A percentile compares a stretch with the other conserved stretches of the same genome.
phyloP scores from a whole-genome alignment of 768 basidiomycete species.

The Boletus pseudopeckii region DNA sequence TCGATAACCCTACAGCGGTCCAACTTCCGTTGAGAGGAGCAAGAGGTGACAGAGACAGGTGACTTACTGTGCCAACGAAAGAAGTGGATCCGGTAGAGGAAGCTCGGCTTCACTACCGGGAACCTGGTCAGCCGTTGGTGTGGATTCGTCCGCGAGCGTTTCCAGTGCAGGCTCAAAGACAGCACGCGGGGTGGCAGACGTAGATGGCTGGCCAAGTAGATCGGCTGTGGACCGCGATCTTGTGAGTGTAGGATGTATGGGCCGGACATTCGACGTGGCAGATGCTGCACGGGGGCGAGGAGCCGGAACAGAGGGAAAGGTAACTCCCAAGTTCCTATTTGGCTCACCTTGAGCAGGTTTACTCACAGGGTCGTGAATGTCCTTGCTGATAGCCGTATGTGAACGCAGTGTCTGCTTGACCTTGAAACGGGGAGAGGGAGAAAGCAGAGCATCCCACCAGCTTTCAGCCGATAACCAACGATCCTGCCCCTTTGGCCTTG shows the following conservation, averaged over 20 bases:
- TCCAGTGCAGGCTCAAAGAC: slow-evolving; percentile 21
- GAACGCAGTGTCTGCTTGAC: slow-evolving; percentile 36
- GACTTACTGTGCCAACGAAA: slow-evolving; percentile 50
- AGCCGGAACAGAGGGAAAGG: slow-evolving; percentile 8
- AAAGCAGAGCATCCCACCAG: slow-evolving; percentile 78
- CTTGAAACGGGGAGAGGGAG: slow-evolving; percentile 72
- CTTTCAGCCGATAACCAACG: slow-evolving; percentile 72
- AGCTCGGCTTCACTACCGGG: slow-evolving; percentile 44
- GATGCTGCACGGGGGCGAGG: slow-evolving; percentile 25
- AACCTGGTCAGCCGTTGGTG: not conserved
- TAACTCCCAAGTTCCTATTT: not conserved
- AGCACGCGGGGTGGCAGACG: not conserved
- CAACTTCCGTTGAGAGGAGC: not conserved
- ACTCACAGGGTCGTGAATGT: slow-evolving; percentile 49
- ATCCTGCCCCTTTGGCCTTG: slow-evolving; percentile 45
- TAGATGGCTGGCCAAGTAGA: slow-evolving; percentile 7
- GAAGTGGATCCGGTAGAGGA: slow-evolving; percentile 53
- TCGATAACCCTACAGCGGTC: slow-evolving; percentile 53
- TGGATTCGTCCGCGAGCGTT: slow-evolving; percentile 13
- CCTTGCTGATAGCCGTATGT: slow-evolving; percentile 17
- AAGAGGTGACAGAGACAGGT: not conserved
- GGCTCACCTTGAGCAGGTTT: slow-evolving; percentile 36
- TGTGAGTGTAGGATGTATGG: not conserved
- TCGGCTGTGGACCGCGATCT: slow-evolving; percentile 26
- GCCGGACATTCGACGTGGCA: not conserved